Base-by-base conservation (phyloP, 768 basidiomycete species). In the Trametes punicea region DNA sequence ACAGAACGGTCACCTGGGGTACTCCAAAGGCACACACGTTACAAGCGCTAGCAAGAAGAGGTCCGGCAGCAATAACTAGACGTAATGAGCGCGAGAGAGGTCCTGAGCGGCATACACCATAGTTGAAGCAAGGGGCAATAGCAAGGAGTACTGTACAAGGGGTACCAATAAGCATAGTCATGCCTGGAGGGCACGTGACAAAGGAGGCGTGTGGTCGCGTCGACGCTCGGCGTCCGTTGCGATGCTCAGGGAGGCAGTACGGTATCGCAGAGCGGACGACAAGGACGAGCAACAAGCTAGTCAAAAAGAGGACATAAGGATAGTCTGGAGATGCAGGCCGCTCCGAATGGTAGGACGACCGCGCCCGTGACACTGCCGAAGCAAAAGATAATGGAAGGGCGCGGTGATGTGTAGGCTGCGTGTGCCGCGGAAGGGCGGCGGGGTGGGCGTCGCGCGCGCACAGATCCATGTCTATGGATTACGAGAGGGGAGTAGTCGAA, bases 1-100 rank as follows among this genome's bases (percentile, higher is more conserved):
- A 46, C 46, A 55, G 30, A 25, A 47, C 29, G 23, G 38, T 27
- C 40, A 26, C 46, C n/a, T 29, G 27, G 13, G 20, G 13, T n/a
- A 36, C n/a, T n/a, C 13, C n/a, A 10, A 36, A 36, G 34, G 34
- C n/a, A 36, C n/a, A n/a, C n/a, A n/a, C 34, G 34, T 36, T 8
- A 36, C 9, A 4, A 36, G 34, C 7, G n/a, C 9, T 15, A 44
- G 7, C 15, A 18, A 34, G 30, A 11, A 25, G 10, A 9, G 21
- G 20, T 29, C 16, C 26, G 31, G 33, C 6, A 52, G 45, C 51
- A 30, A 40, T 18, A 38, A 56, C 21, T 2, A 44, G 42, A 21
- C 44, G 45, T 50, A 30, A 18, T 6, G 40, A 53, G 51, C 52
- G 46, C 54, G 52, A 54, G 48, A 54, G 57, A 40, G 47, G 52